These are phyloP conservation scores for Phaeodactylum tricornutum DNA, from an alignment of 108 stramenopile species.

Conservation along the genomic window DNA sequence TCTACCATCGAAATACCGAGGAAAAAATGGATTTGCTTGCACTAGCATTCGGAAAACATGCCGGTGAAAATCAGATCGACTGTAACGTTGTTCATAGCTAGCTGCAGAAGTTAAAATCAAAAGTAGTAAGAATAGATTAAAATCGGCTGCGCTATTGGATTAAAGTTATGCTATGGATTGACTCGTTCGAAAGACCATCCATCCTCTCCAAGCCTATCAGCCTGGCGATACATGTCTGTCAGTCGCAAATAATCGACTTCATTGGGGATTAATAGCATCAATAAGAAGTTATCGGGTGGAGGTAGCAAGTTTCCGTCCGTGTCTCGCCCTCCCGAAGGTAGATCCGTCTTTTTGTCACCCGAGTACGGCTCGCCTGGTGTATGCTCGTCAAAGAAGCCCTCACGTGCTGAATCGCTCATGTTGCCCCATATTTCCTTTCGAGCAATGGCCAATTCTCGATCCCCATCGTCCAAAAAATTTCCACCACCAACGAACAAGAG, in stretches of 20 bases:
- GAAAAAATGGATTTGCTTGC: no score
- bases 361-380: constrained; percentile 43
- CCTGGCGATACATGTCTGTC: no score
- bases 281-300: constrained; percentile 62
- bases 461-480: constrained; percentile 13
- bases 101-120: no score
- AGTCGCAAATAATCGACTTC: constrained; percentile 70
- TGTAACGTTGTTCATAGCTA: no score
- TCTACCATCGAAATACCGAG: no score
- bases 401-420: constrained; percentile 55
- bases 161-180: no score
- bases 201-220: no score
- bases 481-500: constrained; percentile 56
- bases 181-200: no score
- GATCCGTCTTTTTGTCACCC: neutral
- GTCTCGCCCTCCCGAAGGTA: constrained; percentile 33
- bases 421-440: constrained; percentile 80
- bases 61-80: no score
- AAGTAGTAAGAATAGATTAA: no score
- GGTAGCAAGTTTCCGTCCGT: constrained; percentile 62
- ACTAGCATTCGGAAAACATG: no score
- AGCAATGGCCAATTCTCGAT: constrained; percentile 23
- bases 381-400: constrained; percentile 52
- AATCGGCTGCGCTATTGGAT: no score
- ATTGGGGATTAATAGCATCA: constrained; percentile 66